phyloP scores from a whole-genome alignment of 2,329 filamentous ascomycete genomes.

The Parascedosporium putredinis region DNA sequence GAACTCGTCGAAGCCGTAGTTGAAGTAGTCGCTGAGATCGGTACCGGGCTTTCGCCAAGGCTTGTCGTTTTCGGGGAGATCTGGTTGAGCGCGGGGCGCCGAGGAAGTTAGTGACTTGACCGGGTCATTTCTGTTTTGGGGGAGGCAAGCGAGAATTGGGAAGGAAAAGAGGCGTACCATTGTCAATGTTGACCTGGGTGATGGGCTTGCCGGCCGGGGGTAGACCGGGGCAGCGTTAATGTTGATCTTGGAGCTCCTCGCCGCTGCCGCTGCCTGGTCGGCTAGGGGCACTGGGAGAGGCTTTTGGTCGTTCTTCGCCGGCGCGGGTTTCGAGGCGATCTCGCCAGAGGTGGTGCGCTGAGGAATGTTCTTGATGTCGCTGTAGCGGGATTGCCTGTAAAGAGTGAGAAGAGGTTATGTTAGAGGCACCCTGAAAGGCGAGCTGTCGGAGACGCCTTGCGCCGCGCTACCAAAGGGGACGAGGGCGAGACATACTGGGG shows the following conservation, averaged over 20 bases:
- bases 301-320: constrained; percentile 35
- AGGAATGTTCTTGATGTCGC: constrained; percentile 55
- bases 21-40: constrained; percentile 95
- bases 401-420: not conserved
- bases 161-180: constrained; percentile 30
- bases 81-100: constrained; percentile 22
- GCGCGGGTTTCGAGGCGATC: constrained; percentile 31
- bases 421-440: not conserved
- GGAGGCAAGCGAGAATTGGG: not conserved
- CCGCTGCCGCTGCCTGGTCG: constrained; percentile 49
- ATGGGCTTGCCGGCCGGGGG: constrained; percentile 72
- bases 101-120: too few relatives aligned
- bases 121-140: too few relatives aligned
- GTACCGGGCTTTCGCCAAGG: constrained; percentile 92
- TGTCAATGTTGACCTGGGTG: constrained; percentile 64
- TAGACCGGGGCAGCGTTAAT: constrained; percentile 75
- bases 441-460: not conserved
- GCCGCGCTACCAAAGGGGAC: too few relatives aligned
- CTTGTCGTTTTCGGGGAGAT: constrained; percentile 72
- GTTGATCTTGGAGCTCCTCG: constrained; percentile 74
- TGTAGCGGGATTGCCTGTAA: constrained; percentile 48
- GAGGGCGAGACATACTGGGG: constrained; percentile 32
- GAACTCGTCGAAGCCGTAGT: constrained; percentile 98
- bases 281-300: constrained; percentile 22
- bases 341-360: constrained; percentile 47